Conservation (phyloP, 768 basidiomycete genomes). For the Suillus hirtellus region DNA sequence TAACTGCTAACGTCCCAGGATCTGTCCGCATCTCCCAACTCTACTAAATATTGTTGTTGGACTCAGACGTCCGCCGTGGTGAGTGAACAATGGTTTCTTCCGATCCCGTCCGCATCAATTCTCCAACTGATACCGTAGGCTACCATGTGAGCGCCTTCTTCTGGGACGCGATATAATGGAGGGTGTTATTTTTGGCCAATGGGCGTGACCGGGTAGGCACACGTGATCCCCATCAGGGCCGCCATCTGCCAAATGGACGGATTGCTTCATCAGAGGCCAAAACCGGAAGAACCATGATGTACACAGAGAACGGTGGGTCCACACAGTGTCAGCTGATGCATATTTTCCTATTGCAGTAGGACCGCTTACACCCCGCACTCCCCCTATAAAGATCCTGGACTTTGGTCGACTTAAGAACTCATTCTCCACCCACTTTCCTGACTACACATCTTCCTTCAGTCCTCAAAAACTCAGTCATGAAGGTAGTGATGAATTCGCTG, state of each 20-base stretch:
- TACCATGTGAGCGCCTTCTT: neutral
- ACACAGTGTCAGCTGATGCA: slow-evolving; percentile 21
- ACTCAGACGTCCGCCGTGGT: neutral
- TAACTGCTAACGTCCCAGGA: neutral
- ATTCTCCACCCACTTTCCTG: slow-evolving; percentile 17
- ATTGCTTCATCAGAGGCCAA: slow-evolving; percentile 4
- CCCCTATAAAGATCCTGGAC: slow-evolving; percentile 23
- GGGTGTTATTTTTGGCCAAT: neutral
- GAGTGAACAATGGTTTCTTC: neutral
- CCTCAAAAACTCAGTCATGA: slow-evolving; percentile 36
- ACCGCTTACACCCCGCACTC: slow-evolving; percentile 8
- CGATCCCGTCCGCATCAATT: neutral
- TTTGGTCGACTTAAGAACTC: neutral
- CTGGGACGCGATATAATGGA: neutral
- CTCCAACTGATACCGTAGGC: neutral
- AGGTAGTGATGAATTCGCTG: slow-evolving; percentile 32
- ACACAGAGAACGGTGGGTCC: slow-evolving; percentile 1
- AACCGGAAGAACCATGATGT: slow-evolving; percentile 10
- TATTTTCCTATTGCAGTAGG: slow-evolving; percentile 9
- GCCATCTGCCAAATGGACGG: slow-evolving; percentile 1
- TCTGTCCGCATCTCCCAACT: neutral
- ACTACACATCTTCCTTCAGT: slow-evolving; percentile 8
- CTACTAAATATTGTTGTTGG: neutral
- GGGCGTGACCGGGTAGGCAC: slow-evolving; percentile 9
- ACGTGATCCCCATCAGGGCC: slow-evolving; percentile 15